Evolutionary conservation across 345 rosid genomes (phyloP).

Genomic region (Pelargonium nanum): DNA sequence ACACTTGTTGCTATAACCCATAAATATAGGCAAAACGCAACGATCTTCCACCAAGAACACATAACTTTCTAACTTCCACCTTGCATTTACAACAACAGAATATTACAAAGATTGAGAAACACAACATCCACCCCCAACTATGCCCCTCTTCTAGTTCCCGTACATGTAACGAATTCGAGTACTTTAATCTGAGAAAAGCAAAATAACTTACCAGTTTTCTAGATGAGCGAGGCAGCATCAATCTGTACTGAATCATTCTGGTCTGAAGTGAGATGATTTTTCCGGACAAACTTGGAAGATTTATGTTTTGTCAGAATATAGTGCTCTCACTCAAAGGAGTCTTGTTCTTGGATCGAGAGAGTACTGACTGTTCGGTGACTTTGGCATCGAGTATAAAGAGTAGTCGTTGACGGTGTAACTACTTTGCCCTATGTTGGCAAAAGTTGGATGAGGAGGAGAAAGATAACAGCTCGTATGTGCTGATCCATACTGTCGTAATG

Average conservation of each 20-base stretch:
- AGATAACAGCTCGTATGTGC: conserved; percentile 55
- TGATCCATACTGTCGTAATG: conserved; percentile 52
- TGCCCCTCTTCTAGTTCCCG: not conserved
- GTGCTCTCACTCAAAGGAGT: not conserved
- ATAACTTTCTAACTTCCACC: not conserved
- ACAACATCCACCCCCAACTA: too few relatives aligned
- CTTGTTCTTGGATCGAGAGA: not conserved
- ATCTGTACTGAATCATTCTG: too few relatives aligned
- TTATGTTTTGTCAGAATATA: too few relatives aligned
- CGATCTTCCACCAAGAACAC: not conserved
- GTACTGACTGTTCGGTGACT: not conserved
- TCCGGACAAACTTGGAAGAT: too few relatives aligned
- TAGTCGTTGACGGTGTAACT: conserved; percentile 44
- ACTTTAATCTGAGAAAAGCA: not conserved
- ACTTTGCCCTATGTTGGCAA: conserved; percentile 33
- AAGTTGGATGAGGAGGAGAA: conserved; percentile 79
- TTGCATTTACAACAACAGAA: not conserved
- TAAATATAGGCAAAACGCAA: not conserved
- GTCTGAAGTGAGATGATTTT: too few relatives aligned
- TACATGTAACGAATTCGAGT: not conserved
- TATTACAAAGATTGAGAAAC: not conserved
- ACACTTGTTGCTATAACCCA: too few relatives aligned
- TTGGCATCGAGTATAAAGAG: conserved; percentile 26
- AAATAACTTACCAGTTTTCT: not conserved
- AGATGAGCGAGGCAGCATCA: not conserved